Evolutionary conservation across 495 filamentous ascomycete species (phyloP).

Genomic region (Aspergillus avenaceus): DNA sequence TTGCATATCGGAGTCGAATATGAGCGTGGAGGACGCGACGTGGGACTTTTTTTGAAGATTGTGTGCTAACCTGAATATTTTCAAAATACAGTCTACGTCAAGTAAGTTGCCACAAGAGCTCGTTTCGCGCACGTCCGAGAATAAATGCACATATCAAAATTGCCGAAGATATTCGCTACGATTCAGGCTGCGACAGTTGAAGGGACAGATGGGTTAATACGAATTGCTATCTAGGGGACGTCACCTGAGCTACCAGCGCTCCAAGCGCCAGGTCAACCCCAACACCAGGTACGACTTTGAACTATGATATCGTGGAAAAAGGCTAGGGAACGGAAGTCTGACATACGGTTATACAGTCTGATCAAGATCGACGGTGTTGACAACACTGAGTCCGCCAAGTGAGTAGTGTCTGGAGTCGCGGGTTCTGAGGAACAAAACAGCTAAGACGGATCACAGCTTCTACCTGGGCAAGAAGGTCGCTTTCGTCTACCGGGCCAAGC

Average conservation of each 20-base stretch:
- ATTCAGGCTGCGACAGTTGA: slow-evolving; percentile 14
- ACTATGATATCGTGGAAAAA: slow-evolving; percentile 7
- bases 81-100: slow-evolving; percentile 73
- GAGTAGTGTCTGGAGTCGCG: slow-evolving; percentile 32
- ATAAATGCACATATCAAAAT: slow-evolving; percentile 4
- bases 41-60: slow-evolving; percentile 11
- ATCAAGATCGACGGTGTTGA: slow-evolving; percentile 98
- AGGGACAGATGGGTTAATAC: slow-evolving; percentile 32
- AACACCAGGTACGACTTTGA: slow-evolving; percentile 55
- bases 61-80: slow-evolving; percentile 33
- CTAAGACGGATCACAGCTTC: slow-evolving; percentile 53
- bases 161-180: slow-evolving; percentile 6
- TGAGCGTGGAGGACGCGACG: slow-evolving; percentile 1
- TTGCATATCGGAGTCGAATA: background rate
- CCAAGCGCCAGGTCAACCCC: slow-evolving; percentile 78
- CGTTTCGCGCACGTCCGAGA: slow-evolving; percentile 23
- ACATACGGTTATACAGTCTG: slow-evolving; percentile 46
- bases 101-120: slow-evolving; percentile 58
- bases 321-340: slow-evolving; percentile 23
- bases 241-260: slow-evolving; percentile 91
- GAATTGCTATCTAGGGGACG: slow-evolving; percentile 62
- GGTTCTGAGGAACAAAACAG: slow-evolving; percentile 7
- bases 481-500: slow-evolving; percentile 92
- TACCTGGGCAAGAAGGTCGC: slow-evolving; percentile 95
- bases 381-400: slow-evolving; percentile 77